Conservation (phyloP, 2,329 filamentous ascomycete species). For the Fusarium burgessii region DNA sequence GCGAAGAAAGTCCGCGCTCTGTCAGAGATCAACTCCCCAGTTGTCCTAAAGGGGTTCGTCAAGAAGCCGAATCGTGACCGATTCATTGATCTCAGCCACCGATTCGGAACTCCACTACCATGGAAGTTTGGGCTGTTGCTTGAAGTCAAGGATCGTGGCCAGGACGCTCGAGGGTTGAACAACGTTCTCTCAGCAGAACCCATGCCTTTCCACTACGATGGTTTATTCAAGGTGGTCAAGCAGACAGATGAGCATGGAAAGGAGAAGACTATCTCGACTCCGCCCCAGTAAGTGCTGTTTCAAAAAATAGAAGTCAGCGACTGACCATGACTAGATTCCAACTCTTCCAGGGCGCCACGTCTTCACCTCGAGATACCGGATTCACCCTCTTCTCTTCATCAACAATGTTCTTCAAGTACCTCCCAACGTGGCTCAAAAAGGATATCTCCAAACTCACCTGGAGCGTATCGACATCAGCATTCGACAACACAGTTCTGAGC, state of each 20-base stretch:
- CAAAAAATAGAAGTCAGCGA: not conserved
- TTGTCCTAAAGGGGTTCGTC: slow-evolving; percentile 65
- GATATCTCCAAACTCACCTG: slow-evolving; percentile 58
- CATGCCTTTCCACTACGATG: slow-evolving; percentile 70
- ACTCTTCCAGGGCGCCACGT: slow-evolving; percentile 61
- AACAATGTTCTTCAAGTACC: slow-evolving; percentile 60
- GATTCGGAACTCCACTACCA: slow-evolving; percentile 60
- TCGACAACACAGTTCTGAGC: slow-evolving; percentile 57
- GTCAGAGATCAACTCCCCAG: slow-evolving; percentile 63
- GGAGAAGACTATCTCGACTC: slow-evolving; percentile 55
- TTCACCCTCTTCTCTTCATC: slow-evolving; percentile 67
- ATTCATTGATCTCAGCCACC: slow-evolving; percentile 59
- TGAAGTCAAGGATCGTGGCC: slow-evolving; percentile 63
- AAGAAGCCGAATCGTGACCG: slow-evolving; percentile 58
- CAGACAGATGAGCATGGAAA: slow-evolving; percentile 53
- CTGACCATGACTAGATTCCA: slow-evolving; percentile 57
- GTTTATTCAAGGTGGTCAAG: slow-evolving; percentile 65
- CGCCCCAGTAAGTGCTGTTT: slow-evolving; percentile 54
- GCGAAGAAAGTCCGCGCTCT: slow-evolving; percentile 59
- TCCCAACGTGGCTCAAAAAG: slow-evolving; percentile 53
- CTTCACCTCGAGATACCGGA: slow-evolving; percentile 62
- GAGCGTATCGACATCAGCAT: slow-evolving; percentile 62
- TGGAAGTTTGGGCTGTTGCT: slow-evolving; percentile 67
- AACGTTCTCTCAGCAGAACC: slow-evolving; percentile 66
- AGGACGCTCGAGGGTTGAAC: slow-evolving; percentile 59